Conservation (phyloP, 108 stramenopile genomes). For the Epithemia pelagica region DNA sequence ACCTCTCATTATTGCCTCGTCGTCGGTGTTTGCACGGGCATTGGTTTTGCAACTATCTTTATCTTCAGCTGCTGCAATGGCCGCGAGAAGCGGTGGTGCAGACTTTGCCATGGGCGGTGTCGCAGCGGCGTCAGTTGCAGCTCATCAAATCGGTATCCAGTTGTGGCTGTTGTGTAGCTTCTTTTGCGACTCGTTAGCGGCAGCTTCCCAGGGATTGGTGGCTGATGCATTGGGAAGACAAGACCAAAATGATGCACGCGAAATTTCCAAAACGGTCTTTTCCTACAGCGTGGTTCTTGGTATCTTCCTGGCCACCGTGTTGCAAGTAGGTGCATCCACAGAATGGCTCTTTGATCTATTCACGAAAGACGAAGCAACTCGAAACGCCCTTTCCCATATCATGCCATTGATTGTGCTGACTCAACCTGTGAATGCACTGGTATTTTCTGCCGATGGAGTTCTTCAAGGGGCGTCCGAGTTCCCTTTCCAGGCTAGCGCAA, state of each 20-base stretch:
- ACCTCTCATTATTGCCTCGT: slow-evolving; percentile 72
- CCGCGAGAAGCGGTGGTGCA: slow-evolving; percentile 44
- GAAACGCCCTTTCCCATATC: slow-evolving; percentile 47
- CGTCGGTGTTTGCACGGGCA: slow-evolving; percentile 67
- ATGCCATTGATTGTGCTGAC: slow-evolving; percentile 60
- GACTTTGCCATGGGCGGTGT: slow-evolving; percentile 7
- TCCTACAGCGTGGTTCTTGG: slow-evolving; percentile 57
- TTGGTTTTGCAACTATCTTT: slow-evolving; percentile 60
- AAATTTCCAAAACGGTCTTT: slow-evolving; percentile 62
- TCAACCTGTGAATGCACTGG: slow-evolving; percentile 78
- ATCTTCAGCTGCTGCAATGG: slow-evolving; percentile 71
- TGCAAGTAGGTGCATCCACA: slow-evolving; percentile 51
- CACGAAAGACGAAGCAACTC: slow-evolving; percentile 58
- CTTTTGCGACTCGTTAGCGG: slow-evolving; percentile 73
- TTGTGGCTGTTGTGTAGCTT: slow-evolving; percentile 81
- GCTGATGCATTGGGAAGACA: slow-evolving; percentile 72
- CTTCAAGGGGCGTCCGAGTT: slow-evolving; percentile 80
- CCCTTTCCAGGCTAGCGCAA: slow-evolving; percentile 71
- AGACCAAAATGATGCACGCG: slow-evolving; percentile 28
- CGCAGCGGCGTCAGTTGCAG: slow-evolving; percentile 65
- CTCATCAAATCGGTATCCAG: slow-evolving; percentile 84
- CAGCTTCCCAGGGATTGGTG: slow-evolving; percentile 74
- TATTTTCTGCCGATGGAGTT: slow-evolving; percentile 86
- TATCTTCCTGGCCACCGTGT: slow-evolving; percentile 28
- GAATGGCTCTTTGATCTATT: slow-evolving; percentile 57